phyloP scores from a whole-genome alignment of 176 grass and related monocot genomes.

The Raddia guianensis region DNA sequence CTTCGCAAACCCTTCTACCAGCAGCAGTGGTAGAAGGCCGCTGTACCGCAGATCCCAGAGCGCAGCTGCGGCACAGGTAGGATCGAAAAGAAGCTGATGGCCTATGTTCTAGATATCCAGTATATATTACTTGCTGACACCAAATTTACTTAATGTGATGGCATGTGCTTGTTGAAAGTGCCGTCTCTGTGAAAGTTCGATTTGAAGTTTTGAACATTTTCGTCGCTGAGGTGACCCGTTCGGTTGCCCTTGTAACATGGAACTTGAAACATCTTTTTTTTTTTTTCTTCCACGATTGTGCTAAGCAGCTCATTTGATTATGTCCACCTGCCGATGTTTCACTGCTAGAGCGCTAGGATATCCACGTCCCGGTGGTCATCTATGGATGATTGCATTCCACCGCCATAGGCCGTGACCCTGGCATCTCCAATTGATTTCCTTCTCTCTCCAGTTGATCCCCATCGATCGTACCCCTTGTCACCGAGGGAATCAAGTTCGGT shows the following conservation, averaged over 20 bases:
- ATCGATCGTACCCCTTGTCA: too few relatives aligned
- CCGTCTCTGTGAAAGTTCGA: constrained; percentile 22
- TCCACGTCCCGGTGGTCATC: too few relatives aligned
- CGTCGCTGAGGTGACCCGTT: not conserved
- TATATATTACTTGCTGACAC: not conserved
- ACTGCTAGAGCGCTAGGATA: too few relatives aligned
- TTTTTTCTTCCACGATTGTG: not conserved
- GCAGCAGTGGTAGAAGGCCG: constrained; percentile 46
- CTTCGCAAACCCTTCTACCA: constrained; percentile 57
- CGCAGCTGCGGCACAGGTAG: constrained; percentile 30
- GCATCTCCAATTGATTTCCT: too few relatives aligned
- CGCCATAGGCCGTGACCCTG: too few relatives aligned
- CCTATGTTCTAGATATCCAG: constrained; percentile 64
- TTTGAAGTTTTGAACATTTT: constrained; percentile 20
- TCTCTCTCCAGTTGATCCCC: too few relatives aligned
- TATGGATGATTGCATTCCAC: too few relatives aligned
- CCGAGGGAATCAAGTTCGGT: too few relatives aligned
- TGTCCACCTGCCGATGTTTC: not conserved
- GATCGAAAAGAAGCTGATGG: constrained; percentile 82
- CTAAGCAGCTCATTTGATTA: not conserved
- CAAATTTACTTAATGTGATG: not conserved
- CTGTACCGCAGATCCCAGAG: constrained; percentile 39
- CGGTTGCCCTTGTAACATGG: constrained; percentile 29
- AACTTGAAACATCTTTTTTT: not conserved
- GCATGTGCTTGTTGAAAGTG: not conserved